These are phyloP conservation scores for Tricholoma furcatifolium DNA, from an alignment of 768 basidiomycete species.

Conservation along the genomic window DNA sequence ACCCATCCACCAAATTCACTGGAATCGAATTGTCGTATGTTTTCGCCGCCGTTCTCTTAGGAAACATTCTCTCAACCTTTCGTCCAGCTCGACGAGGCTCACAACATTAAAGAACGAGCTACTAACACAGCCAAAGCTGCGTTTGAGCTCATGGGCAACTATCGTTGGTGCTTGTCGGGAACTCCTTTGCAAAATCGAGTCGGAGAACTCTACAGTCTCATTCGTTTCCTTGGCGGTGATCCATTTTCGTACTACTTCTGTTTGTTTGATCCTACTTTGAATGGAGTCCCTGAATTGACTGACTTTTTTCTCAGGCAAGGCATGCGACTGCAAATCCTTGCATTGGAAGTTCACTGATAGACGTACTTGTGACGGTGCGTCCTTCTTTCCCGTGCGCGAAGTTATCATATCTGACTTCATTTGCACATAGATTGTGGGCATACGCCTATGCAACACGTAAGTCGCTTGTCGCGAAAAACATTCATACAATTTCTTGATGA, in stretches of 20 bases:
- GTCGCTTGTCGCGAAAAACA: slow-evolving; percentile 24
- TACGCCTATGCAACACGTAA: slow-evolving; percentile 78
- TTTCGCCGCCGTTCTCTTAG: background rate
- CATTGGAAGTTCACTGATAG: slow-evolving; percentile 94
- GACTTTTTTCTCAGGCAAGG: slow-evolving; percentile 59
- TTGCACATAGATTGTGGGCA: slow-evolving; percentile 67
- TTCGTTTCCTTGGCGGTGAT: slow-evolving; percentile 90
- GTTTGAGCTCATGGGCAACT: slow-evolving; percentile 80
- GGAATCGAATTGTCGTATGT: slow-evolving; percentile 78
- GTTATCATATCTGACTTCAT: background rate
- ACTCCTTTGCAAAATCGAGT: slow-evolving; percentile 97
- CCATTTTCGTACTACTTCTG: slow-evolving; percentile 93
- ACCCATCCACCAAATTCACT: slow-evolving; percentile 78
- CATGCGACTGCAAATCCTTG: slow-evolving; percentile 90
- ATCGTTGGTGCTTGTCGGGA: slow-evolving; percentile 94
- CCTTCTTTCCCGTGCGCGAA: background rate
- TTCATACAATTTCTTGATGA: slow-evolving; percentile 10
- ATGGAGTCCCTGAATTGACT: background rate
- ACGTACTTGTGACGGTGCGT: slow-evolving; percentile 75
- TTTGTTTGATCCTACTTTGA: slow-evolving; percentile 28
- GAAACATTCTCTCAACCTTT: background rate
- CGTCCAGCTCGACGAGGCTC: slow-evolving; percentile 85
- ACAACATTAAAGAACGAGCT: slow-evolving; percentile 94
- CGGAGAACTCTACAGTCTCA: slow-evolving; percentile 95
- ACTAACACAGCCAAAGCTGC: slow-evolving; percentile 98